These are phyloP conservation scores for Phoma sp. DNA, from an alignment of 2,329 filamentous ascomycete species.

Conservation along the genomic window DNA sequence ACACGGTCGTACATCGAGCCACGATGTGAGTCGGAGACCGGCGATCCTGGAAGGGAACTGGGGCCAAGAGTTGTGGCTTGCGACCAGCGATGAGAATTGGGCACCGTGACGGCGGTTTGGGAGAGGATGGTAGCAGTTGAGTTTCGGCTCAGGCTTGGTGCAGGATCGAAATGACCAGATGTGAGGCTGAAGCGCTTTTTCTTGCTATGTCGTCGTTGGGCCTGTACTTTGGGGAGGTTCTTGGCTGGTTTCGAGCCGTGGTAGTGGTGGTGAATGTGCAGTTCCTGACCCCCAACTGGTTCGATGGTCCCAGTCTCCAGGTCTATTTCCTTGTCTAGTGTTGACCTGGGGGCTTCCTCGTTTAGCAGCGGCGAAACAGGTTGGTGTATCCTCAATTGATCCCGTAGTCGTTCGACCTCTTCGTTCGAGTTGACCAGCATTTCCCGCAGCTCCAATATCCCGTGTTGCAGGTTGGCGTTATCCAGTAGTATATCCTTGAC, in stretches of 20 bases:
- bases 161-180: slow-evolving; percentile 58
- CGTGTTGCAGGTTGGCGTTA: slow-evolving; percentile 91
- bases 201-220: slow-evolving; percentile 62
- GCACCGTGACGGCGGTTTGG: slow-evolving; percentile 66
- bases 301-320: slow-evolving; percentile 57
- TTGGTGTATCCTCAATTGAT: slow-evolving; percentile 82
- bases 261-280: slow-evolving; percentile 96
- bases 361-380: slow-evolving; percentile 57
- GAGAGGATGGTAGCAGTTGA: slow-evolving; percentile 67
- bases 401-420: slow-evolving; percentile 85
- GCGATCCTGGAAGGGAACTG: slow-evolving; percentile 83
- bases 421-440: slow-evolving; percentile 92
- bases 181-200: slow-evolving; percentile 75
- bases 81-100: slow-evolving; percentile 67
- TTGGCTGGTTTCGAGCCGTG: slow-evolving; percentile 62
- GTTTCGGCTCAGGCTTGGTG: slow-evolving; percentile 53
- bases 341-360: slow-evolving; percentile 49
- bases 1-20: slow-evolving; percentile 81
- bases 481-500: slow-evolving; percentile 95
- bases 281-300: slow-evolving; percentile 57
- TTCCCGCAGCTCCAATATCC: slow-evolving; percentile 88
- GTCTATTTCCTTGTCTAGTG: slow-evolving; percentile 77
- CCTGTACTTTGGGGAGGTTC: slow-evolving; percentile 55
- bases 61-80: slow-evolving; percentile 68
- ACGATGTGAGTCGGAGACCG: slow-evolving; percentile 72